Percentiles rank a stretch among this genome's conserved stretches.
phyloP scores from a whole-genome alignment of 2,329 filamentous ascomycete species.

The Arachnopeziza araneosa region DNA sequence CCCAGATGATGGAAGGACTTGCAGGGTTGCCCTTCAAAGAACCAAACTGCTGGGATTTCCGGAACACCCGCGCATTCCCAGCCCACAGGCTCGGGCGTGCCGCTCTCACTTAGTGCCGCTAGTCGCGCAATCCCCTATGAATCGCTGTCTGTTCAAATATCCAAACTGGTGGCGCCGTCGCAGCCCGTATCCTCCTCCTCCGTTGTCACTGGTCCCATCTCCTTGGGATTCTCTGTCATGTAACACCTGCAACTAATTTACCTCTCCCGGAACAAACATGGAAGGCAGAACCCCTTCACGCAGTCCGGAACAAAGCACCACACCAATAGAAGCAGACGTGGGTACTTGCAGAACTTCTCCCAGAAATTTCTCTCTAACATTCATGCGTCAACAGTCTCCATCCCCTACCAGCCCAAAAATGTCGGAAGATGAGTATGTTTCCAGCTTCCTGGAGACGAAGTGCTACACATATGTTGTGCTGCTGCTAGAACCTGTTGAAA shows the following conservation, averaged over 20 bases:
- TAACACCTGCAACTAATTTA: background rate
- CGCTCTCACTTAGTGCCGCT: background rate
- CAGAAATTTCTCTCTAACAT: background rate
- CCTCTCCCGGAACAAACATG: background rate
- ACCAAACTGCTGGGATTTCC: constrained; percentile 1
- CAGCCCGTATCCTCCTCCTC: background rate
- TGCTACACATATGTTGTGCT: constrained; percentile 12
- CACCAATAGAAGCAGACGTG: constrained; percentile 22
- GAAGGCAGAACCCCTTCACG: background rate
- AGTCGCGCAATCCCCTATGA: background rate
- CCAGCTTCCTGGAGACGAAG: constrained; percentile 3
- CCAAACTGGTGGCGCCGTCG: background rate
- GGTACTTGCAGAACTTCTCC: background rate
- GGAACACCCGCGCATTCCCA: constrained; percentile 8
- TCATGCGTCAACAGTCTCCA: constrained; percentile 2
- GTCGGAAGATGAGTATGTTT: constrained; percentile 16
- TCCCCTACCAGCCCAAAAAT: background rate
- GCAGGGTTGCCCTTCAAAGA: background rate
- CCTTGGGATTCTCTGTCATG: background rate
- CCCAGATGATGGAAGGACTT: background rate
- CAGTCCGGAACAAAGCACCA: constrained; percentile 4
- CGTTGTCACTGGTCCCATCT: background rate
- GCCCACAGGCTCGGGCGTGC: constrained; percentile 9
- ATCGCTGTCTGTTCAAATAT: constrained; percentile 4
- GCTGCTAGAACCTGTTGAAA: background rate